Evolutionary conservation across 2,329 filamentous ascomycete species (phyloP).

Genomic region (Pleurostoma richardsiae): DNA sequence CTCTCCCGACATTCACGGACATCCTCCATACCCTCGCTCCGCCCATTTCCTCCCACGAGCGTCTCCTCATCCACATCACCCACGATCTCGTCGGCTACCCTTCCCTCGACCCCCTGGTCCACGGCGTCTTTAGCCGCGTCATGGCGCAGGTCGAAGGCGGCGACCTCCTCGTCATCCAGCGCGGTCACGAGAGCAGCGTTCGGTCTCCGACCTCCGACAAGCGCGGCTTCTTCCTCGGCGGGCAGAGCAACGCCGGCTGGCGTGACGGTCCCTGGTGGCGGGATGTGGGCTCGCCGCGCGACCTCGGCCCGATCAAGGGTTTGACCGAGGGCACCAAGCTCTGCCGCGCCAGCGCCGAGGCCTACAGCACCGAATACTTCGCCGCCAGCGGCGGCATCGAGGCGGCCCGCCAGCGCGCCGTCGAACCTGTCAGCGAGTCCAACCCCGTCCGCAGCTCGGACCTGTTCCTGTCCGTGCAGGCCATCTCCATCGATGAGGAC

Average conservation of each 20-base stretch:
- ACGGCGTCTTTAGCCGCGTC: conserved; percentile 86
- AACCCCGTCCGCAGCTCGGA: conserved; percentile 92
- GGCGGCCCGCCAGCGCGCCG: conserved; percentile 72
- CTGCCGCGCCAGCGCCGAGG: conserved; percentile 81
- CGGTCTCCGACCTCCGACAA: conserved; percentile 36
- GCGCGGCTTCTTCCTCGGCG: conserved; percentile 39
- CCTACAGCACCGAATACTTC: conserved; percentile 83
- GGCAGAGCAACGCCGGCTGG: conserved; percentile 65
- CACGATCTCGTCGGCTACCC: conserved; percentile 95
- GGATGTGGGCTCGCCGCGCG: conserved; percentile 61
- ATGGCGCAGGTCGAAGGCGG: conserved; percentile 99
- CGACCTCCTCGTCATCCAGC: conserved; percentile 89
- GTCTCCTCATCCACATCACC: conserved; percentile 93
- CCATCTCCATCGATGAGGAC: conserved; percentile 63
- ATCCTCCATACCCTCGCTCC: conserved; percentile 93
- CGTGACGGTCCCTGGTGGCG: conserved; percentile 97
- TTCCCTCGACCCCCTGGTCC: conserved; percentile 86
- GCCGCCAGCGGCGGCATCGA: conserved; percentile 72
- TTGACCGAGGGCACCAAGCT: conserved; percentile 86
- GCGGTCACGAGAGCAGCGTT: conserved; percentile 77
- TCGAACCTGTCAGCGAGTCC: conserved; percentile 71
- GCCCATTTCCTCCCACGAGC: conserved; percentile 94
- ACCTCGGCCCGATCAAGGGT: conserved; percentile 75
- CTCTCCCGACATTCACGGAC: conserved; percentile 90
- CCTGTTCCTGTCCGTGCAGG: conserved; percentile 93